Percentiles rank a stretch among this genome's conserved stretches.
These are phyloP conservation scores for Cyclostephanos invisitatus DNA, from an alignment of 108 stramenopile genomes.

Conservation along the genomic window DNA sequence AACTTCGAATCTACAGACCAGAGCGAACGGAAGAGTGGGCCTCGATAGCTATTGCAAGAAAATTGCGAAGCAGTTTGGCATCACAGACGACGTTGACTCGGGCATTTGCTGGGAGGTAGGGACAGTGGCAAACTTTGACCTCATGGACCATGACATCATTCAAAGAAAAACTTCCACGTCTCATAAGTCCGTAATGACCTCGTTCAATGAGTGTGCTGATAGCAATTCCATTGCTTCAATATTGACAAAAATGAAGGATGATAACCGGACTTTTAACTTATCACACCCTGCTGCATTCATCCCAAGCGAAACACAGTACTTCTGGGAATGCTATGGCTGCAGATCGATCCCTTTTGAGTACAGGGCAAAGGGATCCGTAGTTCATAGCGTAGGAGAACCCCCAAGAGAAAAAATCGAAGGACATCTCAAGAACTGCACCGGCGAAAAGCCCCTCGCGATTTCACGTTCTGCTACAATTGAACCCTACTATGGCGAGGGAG, in stretches of 20 bases:
- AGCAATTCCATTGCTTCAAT: slow-evolving; percentile 37
- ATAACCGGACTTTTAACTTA: too few species aligned
- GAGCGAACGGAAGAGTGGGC: slow-evolving; percentile 37
- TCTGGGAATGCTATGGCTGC: slow-evolving; percentile 56
- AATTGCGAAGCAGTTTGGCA: slow-evolving; percentile 33
- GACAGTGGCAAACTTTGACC: background rate
- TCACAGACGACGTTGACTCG: slow-evolving; percentile 32
- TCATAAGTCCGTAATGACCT: background rate
- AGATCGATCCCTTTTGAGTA: slow-evolving; percentile 39
- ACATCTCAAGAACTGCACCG: slow-evolving; percentile 44
- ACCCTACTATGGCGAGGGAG: slow-evolving; percentile 42
- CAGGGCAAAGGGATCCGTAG: slow-evolving; percentile 48
- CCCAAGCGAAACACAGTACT: slow-evolving; percentile 37
- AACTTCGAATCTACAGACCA: slow-evolving; percentile 38
- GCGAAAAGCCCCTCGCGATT: slow-evolving; percentile 38
- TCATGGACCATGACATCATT: background rate
- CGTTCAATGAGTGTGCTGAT: slow-evolving; percentile 11
- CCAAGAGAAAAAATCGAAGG: slow-evolving; percentile 23
- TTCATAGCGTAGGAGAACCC: slow-evolving; percentile 42
- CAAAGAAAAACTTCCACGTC: slow-evolving; percentile 1
- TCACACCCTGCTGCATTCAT: too few species aligned
- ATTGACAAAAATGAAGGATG: slow-evolving; percentile 38
- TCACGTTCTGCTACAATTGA: slow-evolving; percentile 46
- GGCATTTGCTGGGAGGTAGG: slow-evolving; percentile 45
- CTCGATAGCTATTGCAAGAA: slow-evolving; percentile 55